A percentile compares a stretch with the other conserved stretches of the same genome.
Conservation (phyloP, 2,329 filamentous ascomycete species). For the Neonectria hederae region DNA sequence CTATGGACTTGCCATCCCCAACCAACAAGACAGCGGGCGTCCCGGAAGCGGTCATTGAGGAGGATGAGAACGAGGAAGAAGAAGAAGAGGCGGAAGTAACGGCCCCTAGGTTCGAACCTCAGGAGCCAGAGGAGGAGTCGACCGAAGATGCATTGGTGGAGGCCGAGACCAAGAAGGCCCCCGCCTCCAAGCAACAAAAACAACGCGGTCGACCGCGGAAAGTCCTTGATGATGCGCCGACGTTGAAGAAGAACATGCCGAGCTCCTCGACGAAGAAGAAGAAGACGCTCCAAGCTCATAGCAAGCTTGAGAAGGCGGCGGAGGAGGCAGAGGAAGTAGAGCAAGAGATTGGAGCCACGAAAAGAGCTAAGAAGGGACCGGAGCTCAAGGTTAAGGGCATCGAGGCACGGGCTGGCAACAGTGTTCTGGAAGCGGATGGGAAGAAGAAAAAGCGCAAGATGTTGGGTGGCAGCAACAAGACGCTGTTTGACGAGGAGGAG, state of each 20-base stretch:
- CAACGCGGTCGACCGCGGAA: slow-evolving; percentile 57
- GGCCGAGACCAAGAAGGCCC: slow-evolving; percentile 18
- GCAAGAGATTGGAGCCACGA: slow-evolving; percentile 44
- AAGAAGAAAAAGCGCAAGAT: slow-evolving; percentile 80
- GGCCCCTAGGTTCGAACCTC: slow-evolving; percentile 19
- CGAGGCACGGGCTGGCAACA: slow-evolving; percentile 24
- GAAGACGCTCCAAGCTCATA: slow-evolving; percentile 35
- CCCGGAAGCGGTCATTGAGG: slow-evolving; percentile 46
- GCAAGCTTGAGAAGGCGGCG: slow-evolving; percentile 51
- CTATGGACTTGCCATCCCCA: slow-evolving; percentile 40
- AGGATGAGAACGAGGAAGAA: slow-evolving; percentile 27
- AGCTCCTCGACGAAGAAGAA: slow-evolving; percentile 47
- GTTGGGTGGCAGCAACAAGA: slow-evolving; percentile 68
- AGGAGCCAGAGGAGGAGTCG: slow-evolving; percentile 22
- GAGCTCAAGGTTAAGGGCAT: slow-evolving; percentile 26
- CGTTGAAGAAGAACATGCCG: slow-evolving; percentile 57
- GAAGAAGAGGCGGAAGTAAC: slow-evolving; percentile 23
- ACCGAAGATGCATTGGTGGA: slow-evolving; percentile 11
- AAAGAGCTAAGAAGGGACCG: slow-evolving; percentile 22
- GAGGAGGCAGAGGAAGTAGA: slow-evolving; percentile 49
- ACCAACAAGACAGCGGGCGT: slow-evolving; percentile 25
- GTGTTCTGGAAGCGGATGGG: slow-evolving; percentile 48
- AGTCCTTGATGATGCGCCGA: slow-evolving; percentile 55
- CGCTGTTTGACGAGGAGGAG: slow-evolving; percentile 75
- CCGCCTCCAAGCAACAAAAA: slow-evolving; percentile 45